Percentiles rank a stretch among this genome's conserved stretches.
Conservation (phyloP, 2,329 filamentous ascomycete genomes). For the Fusarium sp. region DNA sequence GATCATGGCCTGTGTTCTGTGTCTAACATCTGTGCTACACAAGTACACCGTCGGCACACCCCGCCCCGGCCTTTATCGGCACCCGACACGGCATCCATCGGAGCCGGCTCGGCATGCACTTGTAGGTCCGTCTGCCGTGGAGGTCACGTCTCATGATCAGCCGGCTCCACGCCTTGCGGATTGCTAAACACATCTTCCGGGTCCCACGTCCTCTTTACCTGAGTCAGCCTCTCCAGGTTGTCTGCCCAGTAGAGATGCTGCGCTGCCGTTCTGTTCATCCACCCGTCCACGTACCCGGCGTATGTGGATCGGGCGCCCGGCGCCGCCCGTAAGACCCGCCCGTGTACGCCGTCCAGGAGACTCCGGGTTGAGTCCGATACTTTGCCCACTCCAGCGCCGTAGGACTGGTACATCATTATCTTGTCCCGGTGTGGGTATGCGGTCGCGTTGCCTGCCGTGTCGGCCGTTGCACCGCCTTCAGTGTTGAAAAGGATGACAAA, state of each 20-base stretch:
- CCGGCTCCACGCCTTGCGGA: constrained; percentile 48
- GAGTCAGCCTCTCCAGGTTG: constrained; percentile 49
- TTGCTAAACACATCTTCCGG: constrained; percentile 54
- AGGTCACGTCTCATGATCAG: constrained; percentile 10
- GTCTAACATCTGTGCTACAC: neutral
- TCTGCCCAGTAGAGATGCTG: constrained; percentile 53
- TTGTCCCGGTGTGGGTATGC: constrained; percentile 74
- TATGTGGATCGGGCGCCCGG: constrained; percentile 63
- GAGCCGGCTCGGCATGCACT: constrained; percentile 11
- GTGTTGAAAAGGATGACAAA: constrained; percentile 75
- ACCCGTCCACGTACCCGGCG: constrained; percentile 72
- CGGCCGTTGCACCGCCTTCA: constrained; percentile 69
- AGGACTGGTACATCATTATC: constrained; percentile 73
- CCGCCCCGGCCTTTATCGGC: constrained; percentile 28
- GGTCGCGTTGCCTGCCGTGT: constrained; percentile 66
- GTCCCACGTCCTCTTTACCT: constrained; percentile 52
- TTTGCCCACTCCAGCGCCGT: constrained; percentile 63
- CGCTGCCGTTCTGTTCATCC: constrained; percentile 53
- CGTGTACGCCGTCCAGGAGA: constrained; percentile 66
- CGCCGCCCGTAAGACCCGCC: constrained; percentile 49
- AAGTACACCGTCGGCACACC: neutral
- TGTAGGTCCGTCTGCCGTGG: neutral
- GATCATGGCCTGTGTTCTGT: neutral
- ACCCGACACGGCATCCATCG: constrained; percentile 18
- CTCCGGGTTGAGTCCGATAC: constrained; percentile 59